Percentiles rank a stretch among this genome's conserved stretches.
Conservation (phyloP, 805 yeast species). For the Cephaloascus albidus region DNA sequence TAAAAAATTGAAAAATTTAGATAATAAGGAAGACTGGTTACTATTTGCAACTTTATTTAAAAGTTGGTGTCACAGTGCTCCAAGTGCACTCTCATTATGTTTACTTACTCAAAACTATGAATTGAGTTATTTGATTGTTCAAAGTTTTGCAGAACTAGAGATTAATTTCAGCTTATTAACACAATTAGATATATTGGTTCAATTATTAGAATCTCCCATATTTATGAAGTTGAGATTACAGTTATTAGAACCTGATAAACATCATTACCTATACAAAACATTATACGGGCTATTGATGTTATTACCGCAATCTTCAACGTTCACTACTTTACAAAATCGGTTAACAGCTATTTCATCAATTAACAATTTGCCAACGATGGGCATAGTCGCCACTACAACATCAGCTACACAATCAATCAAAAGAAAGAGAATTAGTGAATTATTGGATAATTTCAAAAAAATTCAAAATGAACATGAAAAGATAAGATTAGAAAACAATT, state of each 20-base stretch:
- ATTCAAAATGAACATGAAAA: slow-evolving; percentile 35
- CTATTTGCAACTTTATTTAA: slow-evolving; percentile 71
- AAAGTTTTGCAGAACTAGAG: slow-evolving; percentile 75
- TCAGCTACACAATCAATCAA: slow-evolving; percentile 9
- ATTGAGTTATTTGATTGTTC: slow-evolving; percentile 74
- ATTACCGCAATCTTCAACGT: slow-evolving; percentile 88
- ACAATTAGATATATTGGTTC: slow-evolving; percentile 85
- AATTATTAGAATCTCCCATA: slow-evolving; percentile 85
- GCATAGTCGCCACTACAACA: slow-evolving; percentile 4
- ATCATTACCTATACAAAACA: slow-evolving; percentile 78
- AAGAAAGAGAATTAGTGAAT: slow-evolving; percentile 11
- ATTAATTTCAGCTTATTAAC: slow-evolving; percentile 69
- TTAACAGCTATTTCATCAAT: slow-evolving; percentile 49
- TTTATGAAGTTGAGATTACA: slow-evolving; percentile 82
- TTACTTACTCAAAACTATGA: slow-evolving; percentile 83
- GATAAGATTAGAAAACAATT: slow-evolving; percentile 4
- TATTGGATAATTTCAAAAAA: slow-evolving; percentile 37
- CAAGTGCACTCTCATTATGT: slow-evolving; percentile 80
- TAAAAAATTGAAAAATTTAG: slow-evolving; percentile 50
- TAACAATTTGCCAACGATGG: slow-evolving; percentile 8
- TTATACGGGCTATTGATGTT: slow-evolving; percentile 90
- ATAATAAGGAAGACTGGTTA: slow-evolving; percentile 51
- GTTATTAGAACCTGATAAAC: slow-evolving; percentile 75
- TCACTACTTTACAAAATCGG: slow-evolving; percentile 70
- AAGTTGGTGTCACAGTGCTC: slow-evolving; percentile 89